phyloP scores from a whole-genome alignment of 2,329 filamentous ascomycete genomes.

The Fusarium sp. region DNA sequence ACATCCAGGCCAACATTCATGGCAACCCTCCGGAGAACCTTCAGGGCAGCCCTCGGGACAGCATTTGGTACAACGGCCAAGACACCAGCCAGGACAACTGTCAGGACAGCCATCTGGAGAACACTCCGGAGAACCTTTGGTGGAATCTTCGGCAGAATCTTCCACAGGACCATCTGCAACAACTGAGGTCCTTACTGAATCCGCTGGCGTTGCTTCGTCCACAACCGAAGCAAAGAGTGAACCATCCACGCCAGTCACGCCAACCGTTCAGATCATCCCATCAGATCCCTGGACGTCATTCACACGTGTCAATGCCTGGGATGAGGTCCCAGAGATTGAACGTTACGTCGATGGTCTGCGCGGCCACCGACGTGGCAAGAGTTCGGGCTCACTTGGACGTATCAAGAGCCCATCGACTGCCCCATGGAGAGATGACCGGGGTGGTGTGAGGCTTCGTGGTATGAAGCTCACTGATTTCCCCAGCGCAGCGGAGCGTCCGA shows the following conservation, averaged over 20 bases:
- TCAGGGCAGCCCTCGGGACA: background rate
- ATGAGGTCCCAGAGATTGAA: conserved; percentile 88
- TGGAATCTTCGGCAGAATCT: background rate
- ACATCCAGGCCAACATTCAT: background rate
- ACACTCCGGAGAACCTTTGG: background rate
- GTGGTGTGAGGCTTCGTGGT: conserved; percentile 46
- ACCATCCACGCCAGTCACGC: conserved; percentile 61
- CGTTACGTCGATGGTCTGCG: conserved; percentile 85
- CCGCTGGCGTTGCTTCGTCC: conserved; percentile 51
- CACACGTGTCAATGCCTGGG: conserved; percentile 89
- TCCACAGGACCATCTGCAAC: conserved; percentile 21
- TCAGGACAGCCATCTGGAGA: background rate
- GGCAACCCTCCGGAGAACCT: background rate
- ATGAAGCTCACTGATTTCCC: conserved; percentile 90
- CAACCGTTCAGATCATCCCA: conserved; percentile 59
- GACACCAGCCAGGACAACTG: background rate
- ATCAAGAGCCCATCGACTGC: conserved; percentile 32
- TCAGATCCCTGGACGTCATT: conserved; percentile 79
- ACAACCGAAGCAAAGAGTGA: conserved; percentile 50
- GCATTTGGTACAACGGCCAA: background rate
- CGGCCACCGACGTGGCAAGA: conserved; percentile 62
- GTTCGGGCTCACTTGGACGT: conserved; percentile 42
- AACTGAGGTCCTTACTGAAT: conserved; percentile 45
- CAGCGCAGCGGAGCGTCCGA: conserved; percentile 82
- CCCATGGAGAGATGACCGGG: conserved; percentile 20